Evolutionary conservation across 441 rosid genomes (phyloP).

Genomic region (Metrosideros polymorpha): DNA sequence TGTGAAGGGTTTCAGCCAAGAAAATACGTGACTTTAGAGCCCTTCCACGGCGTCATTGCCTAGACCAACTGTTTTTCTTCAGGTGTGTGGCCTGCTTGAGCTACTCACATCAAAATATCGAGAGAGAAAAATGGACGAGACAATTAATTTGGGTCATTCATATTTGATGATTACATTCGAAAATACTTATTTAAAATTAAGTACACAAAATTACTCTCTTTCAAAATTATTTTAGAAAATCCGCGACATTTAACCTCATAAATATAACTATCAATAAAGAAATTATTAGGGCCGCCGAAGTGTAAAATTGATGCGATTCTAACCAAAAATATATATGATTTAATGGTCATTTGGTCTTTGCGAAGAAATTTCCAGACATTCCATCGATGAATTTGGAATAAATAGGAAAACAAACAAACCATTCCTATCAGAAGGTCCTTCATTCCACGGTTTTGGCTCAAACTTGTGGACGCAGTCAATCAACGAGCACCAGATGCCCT

Average conservation of each 20-base stretch:
- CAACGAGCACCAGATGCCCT: background rate
- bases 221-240: background rate
- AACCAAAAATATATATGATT: fast-evolving
- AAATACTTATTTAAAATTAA: background rate
- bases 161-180: background rate
- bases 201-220: background rate
- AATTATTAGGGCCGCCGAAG: background rate
- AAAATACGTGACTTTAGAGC: too few relatives aligned
- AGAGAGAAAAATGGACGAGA: too few relatives aligned
- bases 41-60: too few relatives aligned
- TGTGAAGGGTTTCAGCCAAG: too few relatives aligned
- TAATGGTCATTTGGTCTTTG: background rate
- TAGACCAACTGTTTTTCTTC: too few relatives aligned
- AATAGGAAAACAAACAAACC: background rate
- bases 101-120: too few relatives aligned
- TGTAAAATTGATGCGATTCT: background rate
- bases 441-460: background rate
- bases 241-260: background rate
- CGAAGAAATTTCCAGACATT: background rate
- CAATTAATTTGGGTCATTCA: too few relatives aligned
- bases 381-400: background rate
- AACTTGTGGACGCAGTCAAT: background rate
- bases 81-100: too few relatives aligned
- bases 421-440: background rate
- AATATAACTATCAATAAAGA: background rate